Evolutionary conservation across 768 basidiomycete species (phyloP), one percentile per base, ranked within the genome.

Genomic region (Hysterangium stoloniferum): DNA sequence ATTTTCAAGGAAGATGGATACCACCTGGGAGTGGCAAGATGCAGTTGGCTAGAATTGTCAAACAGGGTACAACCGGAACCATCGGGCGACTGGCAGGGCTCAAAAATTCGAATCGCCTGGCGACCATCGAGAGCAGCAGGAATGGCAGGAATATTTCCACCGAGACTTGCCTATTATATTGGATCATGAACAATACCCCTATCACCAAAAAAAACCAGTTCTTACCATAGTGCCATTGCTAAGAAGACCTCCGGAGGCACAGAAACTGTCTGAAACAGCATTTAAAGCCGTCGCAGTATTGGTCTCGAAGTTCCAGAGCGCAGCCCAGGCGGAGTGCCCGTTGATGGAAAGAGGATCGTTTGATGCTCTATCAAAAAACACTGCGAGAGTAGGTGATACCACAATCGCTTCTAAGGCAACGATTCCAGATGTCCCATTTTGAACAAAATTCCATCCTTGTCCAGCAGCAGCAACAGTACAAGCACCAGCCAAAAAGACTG

Each of bases 231-330:
- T 71, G 1, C 71, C 71, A 36, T 72, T 72, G 35, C 68, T 64
- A 42, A 73, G 52, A 47, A 72, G 66, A 2, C 65, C 67, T 9
- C 71, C 71, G 19, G 68, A 68, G 1, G 68, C 72, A 57, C 71
- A 74, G 59, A 71, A 74, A n/a, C 64, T 64, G 52, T 74, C 61
- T 5, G 64, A 61, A 2, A 61, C 32, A 7, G 64, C 59, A 24
- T 63, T 46, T 32, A 67, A 40, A 66, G n/a, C 67, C 64, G 7
- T 64, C 45, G n/a, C 69, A 56, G 37, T 64, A 58, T 51, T 59
- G 7, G 56, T 59, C 35, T 60, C 46, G 19, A 62, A 44, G 34
- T 62, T 50, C 52, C 53, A 62, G 19, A 62, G 54, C 6, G 56
- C 61, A 19, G 58, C 59, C 61, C 61, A 62, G 1, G 60, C 58